Base-by-base conservation (phyloP, 2,329 filamentous ascomycete species). In the Aspergillus texensis region DNA sequence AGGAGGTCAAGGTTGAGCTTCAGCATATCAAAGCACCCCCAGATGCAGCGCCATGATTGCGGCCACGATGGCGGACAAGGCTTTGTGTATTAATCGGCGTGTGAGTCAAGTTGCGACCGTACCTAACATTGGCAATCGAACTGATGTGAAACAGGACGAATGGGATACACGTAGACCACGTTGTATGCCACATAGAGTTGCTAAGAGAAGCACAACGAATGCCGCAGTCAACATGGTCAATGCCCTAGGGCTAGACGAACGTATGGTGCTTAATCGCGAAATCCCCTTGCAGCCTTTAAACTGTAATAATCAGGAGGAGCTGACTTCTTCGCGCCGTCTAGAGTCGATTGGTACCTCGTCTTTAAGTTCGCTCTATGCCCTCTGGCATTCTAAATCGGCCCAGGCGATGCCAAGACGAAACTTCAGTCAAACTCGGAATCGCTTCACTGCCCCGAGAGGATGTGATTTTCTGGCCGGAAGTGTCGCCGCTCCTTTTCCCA, bases 1-100 rank as follows among this genome's bases (percentile, higher is more conserved):
- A 59, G 14, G 57, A 59, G 34, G 34, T 59, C 34, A 59, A 30
- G 26, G 19, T 59, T 32, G 57, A 59, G 24, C n/a, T 59, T 24
- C 46, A 53, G 26, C 30, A 53, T 11, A 43, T 59, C 6, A 30
- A 53, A 45, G 32, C 24, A 21, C 46, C 46, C 28, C 30, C 21
- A 9, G 19, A 26, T 10, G 10, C 46, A 19, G 16, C 46, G 12
- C 16, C 3, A 9, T 50, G 46, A 30, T 9, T 26, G 14, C 1
- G 14, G 9, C n/a, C n/a, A 24, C 3, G 8, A 45, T 1, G 8
- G n/a, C 8, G 9, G 10, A 14, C 43, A 2, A 21, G 6, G 14
- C 11, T 16, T 6, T 3, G 4, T 6, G 21, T 12, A 12, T 2
- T 2, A 11, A 6, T 46, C 11, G 21, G 11, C 4, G n/a, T 41